A percentile compares a stretch with the other conserved stretches of the same genome.
phyloP scores from a whole-genome alignment of 805 yeast genomes.

The Cyberlindnera galapagoensis region DNA sequence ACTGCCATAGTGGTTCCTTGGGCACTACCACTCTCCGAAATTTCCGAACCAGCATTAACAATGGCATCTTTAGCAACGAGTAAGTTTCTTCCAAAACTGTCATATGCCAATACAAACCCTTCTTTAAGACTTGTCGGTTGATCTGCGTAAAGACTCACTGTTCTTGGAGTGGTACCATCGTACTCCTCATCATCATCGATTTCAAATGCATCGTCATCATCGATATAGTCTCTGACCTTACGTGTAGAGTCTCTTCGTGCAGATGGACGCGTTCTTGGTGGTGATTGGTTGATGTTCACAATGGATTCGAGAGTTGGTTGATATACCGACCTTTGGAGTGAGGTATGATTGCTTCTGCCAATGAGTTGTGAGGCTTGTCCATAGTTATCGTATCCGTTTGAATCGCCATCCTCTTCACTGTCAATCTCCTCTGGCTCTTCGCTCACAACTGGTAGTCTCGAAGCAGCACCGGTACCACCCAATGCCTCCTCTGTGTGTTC shows the following conservation, averaged over 20 bases:
- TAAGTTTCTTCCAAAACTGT: slow-evolving; percentile 62
- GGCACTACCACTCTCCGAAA: slow-evolving; percentile 58
- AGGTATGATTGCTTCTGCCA: slow-evolving; percentile 16
- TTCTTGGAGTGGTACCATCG: slow-evolving; percentile 29
- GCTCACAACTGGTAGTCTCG: slow-evolving; percentile 26
- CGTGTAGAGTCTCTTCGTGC: background rate
- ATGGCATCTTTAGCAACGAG: slow-evolving; percentile 60
- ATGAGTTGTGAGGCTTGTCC: slow-evolving; percentile 21
- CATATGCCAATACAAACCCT: slow-evolving; percentile 73
- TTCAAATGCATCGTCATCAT: slow-evolving; percentile 16
- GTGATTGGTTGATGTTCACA: slow-evolving; percentile 12
- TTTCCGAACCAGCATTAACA: slow-evolving; percentile 49
- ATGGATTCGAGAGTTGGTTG: slow-evolving; percentile 24
- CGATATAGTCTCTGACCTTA: background rate
- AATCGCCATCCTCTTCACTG: slow-evolving; percentile 29
- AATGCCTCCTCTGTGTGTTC: slow-evolving; percentile 75
- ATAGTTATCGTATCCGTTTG: slow-evolving; percentile 24
- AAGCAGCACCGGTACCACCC: slow-evolving; percentile 66
- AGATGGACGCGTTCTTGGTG: background rate
- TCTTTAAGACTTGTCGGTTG: slow-evolving; percentile 69
- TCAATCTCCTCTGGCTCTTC: slow-evolving; percentile 19
- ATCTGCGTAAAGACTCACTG: slow-evolving; percentile 71
- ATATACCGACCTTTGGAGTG: slow-evolving; percentile 19
- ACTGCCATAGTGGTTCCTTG: slow-evolving; percentile 62
- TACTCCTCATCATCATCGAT: slow-evolving; percentile 13